These are phyloP conservation scores for Podaxis pistillaris DNA, from an alignment of 768 basidiomycete species.

Conservation along the genomic window DNA sequence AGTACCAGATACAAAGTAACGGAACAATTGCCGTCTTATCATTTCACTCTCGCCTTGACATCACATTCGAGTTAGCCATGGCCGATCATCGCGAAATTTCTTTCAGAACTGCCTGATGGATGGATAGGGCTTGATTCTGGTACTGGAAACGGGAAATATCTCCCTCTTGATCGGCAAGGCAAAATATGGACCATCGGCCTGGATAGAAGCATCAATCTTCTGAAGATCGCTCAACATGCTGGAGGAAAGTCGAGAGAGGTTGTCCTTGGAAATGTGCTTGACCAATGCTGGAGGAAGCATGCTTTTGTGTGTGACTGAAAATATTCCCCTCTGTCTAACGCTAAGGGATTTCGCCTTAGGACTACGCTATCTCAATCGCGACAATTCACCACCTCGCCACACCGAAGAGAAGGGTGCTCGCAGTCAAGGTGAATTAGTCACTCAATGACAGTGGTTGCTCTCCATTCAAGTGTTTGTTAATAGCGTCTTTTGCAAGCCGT, in stretches of 20 bases:
- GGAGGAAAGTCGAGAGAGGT: constrained; percentile 65
- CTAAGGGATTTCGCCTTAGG: constrained; percentile 43
- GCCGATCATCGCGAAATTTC: constrained; percentile 81
- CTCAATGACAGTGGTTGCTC: not conserved
- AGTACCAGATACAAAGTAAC: constrained; percentile 84
- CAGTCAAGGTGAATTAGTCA: constrained; percentile 64
- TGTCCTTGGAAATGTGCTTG: constrained; percentile 77
- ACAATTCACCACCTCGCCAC: constrained; percentile 97
- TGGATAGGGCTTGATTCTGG: constrained; percentile 93
- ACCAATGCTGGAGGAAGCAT: constrained; percentile 69
- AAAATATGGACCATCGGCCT: constrained; percentile 77
- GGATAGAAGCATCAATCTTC: constrained; percentile 77
- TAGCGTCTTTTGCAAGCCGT: constrained; percentile 67
- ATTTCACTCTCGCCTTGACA: not conserved
- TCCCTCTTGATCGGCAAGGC: constrained; percentile 66
- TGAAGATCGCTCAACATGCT: constrained; percentile 71
- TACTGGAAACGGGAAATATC: constrained; percentile 97
- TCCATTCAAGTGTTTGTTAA: constrained; percentile 3
- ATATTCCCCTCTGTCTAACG: not conserved
- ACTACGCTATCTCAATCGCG: constrained; percentile 96
- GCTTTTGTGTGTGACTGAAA: constrained; percentile 59
- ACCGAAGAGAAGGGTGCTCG: constrained; percentile 61
- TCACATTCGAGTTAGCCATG: constrained; percentile 60
- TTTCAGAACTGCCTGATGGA: constrained; percentile 67
- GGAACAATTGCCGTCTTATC: not conserved